Conservation (phyloP, 2,329 filamentous ascomycete species). For the Aspergillus neoniger region DNA sequence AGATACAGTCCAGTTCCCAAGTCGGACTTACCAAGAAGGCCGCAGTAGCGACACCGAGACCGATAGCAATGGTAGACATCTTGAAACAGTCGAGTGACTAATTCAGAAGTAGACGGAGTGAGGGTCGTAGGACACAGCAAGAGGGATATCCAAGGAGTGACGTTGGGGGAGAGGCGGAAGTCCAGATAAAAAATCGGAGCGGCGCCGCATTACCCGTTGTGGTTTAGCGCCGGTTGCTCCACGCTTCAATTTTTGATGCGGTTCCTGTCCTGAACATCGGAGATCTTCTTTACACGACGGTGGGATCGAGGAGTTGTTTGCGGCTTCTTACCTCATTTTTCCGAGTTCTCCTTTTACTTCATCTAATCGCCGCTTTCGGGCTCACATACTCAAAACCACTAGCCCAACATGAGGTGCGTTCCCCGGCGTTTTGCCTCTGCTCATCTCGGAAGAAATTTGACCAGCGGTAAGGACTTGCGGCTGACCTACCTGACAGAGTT, state of each 20-base stretch:
- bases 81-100: constrained; percentile 12
- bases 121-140: constrained; percentile 6
- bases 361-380: not conserved
- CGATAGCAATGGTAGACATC: constrained; percentile 49
- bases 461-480: not conserved
- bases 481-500: constrained; percentile 30
- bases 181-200: constrained; percentile 44
- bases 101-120: constrained; percentile 4
- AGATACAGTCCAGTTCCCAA: not conserved
- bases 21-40: constrained; percentile 72
- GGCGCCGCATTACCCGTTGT: constrained; percentile 28
- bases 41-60: constrained; percentile 54
- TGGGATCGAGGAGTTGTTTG: constrained; percentile 4
- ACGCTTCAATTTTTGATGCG: constrained; percentile 26
- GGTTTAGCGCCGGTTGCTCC: constrained; percentile 38
- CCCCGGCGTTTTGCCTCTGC: not conserved
- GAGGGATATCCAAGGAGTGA: constrained; percentile 19
- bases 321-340: not conserved
- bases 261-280: constrained; percentile 21
- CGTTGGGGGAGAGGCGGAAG: constrained; percentile 20
- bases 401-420: constrained; percentile 26
- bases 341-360: not conserved
- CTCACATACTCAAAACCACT: not conserved
- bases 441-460: not conserved
- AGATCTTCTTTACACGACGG: constrained; percentile 15